phyloP scores from a whole-genome alignment of 139 green algal genomes.

The Micractinium sp. region DNA sequence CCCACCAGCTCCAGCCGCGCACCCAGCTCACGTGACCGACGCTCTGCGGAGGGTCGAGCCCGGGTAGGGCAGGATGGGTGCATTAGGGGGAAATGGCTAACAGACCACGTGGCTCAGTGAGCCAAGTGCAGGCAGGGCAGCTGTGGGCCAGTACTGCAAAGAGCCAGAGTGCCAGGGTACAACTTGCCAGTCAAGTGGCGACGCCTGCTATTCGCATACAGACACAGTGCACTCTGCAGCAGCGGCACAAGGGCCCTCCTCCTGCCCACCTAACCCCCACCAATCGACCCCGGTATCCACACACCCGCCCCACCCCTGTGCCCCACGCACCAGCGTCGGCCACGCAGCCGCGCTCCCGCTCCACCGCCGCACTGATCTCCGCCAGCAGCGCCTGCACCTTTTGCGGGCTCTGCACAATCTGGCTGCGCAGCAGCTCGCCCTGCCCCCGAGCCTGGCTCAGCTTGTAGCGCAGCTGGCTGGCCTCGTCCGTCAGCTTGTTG shows the following conservation, averaged over 20 bases:
- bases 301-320: neutral
- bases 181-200: neutral
- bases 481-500: conserved; percentile 65
- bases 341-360: conserved; percentile 48
- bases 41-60: conserved; percentile 20
- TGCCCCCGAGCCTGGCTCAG: conserved; percentile 63
- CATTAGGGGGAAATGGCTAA: neutral
- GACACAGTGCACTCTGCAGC: neutral
- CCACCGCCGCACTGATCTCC: conserved; percentile 52
- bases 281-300: too few relatives aligned
- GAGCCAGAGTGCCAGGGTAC: too few relatives aligned
- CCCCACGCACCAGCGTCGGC: conserved; percentile 38
- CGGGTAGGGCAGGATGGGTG: neutral
- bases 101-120: too few relatives aligned
- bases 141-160: too few relatives aligned
- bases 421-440: conserved; percentile 66
- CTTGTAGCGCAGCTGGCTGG: conserved; percentile 68
- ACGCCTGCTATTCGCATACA: neutral
- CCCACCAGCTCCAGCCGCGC: conserved; percentile 42
- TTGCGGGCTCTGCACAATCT: conserved; percentile 79
- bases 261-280: too few relatives aligned
- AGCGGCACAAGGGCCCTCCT: too few relatives aligned
- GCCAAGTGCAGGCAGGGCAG: neutral
- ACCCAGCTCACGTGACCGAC: conserved; percentile 46
- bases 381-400: conserved; percentile 51